Evolutionary conservation across 306 rosid genomes (phyloP).

Genomic region (Cicer chorassanicum): DNA sequence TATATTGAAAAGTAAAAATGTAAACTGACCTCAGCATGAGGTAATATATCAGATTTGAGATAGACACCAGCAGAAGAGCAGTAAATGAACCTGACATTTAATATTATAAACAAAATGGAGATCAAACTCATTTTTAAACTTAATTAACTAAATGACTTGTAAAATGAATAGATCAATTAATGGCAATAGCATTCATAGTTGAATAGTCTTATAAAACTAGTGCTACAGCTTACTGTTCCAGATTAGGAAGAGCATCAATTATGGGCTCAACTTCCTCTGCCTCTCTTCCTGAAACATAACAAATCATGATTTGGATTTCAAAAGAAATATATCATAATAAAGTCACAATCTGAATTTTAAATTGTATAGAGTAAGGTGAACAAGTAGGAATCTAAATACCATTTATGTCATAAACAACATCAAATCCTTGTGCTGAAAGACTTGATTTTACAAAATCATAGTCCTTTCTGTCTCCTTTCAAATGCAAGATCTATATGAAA

Average conservation of each 20-base stretch:
- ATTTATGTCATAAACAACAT: conserved; percentile 94
- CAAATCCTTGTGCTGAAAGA: conserved; percentile 84
- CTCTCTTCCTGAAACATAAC: conserved; percentile 76
- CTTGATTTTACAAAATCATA: conserved; percentile 85
- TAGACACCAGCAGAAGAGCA: conserved; percentile 99
- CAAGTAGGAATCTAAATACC: conserved; percentile 53
- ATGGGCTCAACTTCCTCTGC: conserved; percentile 90
- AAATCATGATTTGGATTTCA: conserved; percentile 20
- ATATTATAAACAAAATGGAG: not conserved
- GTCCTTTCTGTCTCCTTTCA: conserved; percentile 96
- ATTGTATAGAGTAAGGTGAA: conserved; percentile 16
- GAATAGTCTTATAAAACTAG: conserved; percentile 15
- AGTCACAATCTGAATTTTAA: conserved; percentile 20
- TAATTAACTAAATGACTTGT: conserved; percentile 14
- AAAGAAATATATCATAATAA: conserved; percentile 5
- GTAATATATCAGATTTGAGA: conserved; percentile 80
- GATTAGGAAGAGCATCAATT: conserved; percentile 81
- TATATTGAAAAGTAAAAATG: conserved; percentile 23
- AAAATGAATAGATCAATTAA: not conserved
- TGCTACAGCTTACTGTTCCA: conserved; percentile 75
- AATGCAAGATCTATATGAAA: conserved; percentile 78
- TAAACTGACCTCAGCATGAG: conserved; percentile 83
- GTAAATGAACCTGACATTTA: conserved; percentile 82
- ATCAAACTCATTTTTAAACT: conserved; percentile 20
- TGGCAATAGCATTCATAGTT: not conserved